Evolutionary conservation across 306 rosid species (phyloP), one percentile per base, ranked within the genome.

Genomic region (Prunus mongolica): DNA sequence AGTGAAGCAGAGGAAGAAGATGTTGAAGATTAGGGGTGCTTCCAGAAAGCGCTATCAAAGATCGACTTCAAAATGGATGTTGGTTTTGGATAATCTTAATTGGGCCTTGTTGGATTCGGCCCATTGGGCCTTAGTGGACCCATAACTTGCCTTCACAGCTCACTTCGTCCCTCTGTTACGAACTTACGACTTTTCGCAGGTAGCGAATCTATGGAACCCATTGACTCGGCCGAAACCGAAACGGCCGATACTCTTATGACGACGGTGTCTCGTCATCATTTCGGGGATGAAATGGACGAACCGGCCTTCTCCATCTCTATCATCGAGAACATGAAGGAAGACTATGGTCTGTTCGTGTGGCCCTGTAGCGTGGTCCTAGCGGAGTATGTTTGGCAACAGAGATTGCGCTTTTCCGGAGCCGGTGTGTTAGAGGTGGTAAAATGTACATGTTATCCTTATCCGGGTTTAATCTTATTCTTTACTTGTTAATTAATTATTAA

Each of bases 321-420:
- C 79, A 81, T 86, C 28, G 97, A 91, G 98, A 93, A 87, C 79
- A 86, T 87, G 87, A 89, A 89, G 68, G 98, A 91, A 62, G 96
- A 93, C 3, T 91, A 90, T 45, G 97, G 97, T 67, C 86, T 90
- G 12, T 92, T 89, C 79, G 93, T 90, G 49, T 95, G 98, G 97
- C 97, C 96, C n/a, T 95, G 92, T 69, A 82, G 93, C 74, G 44
- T 89, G 24, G 85, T 91, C 58, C 92, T 91, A 20, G 92, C 86
- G n/a, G 98, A 93, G 79, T 93, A 91, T 66, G 86, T 88, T 79
- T 91, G 97, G 93, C 98, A 91, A 77, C 93, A 93, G 52, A 85
- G 82, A 76, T 66, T 78, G 3, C 92, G 93, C 14, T 93, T 93
- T 70, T 19, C 79, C 25, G 91, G 84, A 62, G 87, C 87, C 27